Evolutionary conservation across 176 grass and related monocot species (phyloP).

Genomic region (Hordeum marinum): DNA sequence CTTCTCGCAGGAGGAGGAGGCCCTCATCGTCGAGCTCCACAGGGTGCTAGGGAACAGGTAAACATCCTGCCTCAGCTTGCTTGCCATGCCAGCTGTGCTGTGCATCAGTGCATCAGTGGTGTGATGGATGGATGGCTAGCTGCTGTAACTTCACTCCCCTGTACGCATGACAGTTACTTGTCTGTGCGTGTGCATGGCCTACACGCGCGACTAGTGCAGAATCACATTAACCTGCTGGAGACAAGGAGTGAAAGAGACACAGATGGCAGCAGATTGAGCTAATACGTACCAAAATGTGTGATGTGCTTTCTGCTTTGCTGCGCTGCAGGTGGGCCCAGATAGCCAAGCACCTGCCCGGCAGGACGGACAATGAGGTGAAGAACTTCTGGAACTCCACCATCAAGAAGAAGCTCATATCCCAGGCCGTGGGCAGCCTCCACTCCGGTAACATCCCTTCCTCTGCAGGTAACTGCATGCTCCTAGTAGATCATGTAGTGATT

Average conservation of each 20-base stretch:
- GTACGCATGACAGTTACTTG: not conserved
- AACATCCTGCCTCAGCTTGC: not conserved
- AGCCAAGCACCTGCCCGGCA: slow-evolving; percentile 92
- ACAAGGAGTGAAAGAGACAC: slow-evolving; percentile 9
- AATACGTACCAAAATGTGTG: not conserved
- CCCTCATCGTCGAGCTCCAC: slow-evolving; percentile 97
- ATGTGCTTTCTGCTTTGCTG: not conserved
- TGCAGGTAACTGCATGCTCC: slow-evolving; percentile 6
- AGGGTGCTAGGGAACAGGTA: slow-evolving; percentile 93
- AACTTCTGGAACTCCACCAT: slow-evolving; percentile 99
- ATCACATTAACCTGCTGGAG: slow-evolving; percentile 21
- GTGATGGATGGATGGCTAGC: not conserved
- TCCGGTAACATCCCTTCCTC: slow-evolving; percentile 32
- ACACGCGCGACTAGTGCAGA: not conserved
- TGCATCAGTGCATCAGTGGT: too few species aligned
- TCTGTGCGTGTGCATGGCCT: slow-evolving; percentile 10
- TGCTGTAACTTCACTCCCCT: not conserved
- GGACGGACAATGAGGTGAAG: slow-evolving; percentile 99
- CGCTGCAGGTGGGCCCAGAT: slow-evolving; percentile 93
- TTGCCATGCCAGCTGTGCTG: too few species aligned
- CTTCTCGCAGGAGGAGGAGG: slow-evolving; percentile 95
- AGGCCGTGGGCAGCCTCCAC: slow-evolving; percentile 59
- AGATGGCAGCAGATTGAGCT: not conserved
- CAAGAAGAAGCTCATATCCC: slow-evolving; percentile 91
- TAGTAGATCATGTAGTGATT: too few species aligned